Evolutionary conservation across 108 stramenopile genomes (phyloP).

Genomic region (Chaetoceros muelleri): DNA sequence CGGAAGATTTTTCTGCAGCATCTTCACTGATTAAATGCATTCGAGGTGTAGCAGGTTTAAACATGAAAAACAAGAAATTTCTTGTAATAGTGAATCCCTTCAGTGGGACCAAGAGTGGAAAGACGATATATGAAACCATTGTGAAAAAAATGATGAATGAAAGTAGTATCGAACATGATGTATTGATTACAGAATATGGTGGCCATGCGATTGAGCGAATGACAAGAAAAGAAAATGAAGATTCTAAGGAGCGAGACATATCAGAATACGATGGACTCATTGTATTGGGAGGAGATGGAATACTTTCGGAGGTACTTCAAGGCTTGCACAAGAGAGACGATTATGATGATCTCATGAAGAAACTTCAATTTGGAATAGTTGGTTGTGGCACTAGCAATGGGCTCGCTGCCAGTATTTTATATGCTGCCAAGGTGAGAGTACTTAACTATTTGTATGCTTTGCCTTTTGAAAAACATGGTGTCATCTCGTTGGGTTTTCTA

Average conservation of each 20-base stretch:
- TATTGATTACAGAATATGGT: constrained; percentile 30
- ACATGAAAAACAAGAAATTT: constrained; percentile 7
- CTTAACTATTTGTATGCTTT: background rate
- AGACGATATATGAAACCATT: constrained; percentile 23
- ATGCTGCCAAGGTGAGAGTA: constrained; percentile 26
- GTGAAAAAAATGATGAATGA: constrained; percentile 66
- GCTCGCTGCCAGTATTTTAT: constrained; percentile 50
- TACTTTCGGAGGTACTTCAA: constrained; percentile 68
- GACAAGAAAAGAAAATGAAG: constrained; percentile 11
- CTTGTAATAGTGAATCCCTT: constrained; percentile 75
- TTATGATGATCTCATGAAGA: constrained; percentile 20
- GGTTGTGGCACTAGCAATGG: constrained; percentile 83
- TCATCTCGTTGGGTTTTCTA: no score
- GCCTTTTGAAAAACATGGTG: no score
- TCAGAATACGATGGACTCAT: constrained; percentile 55
- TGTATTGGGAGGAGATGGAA: constrained; percentile 80
- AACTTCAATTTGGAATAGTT: constrained; percentile 57
- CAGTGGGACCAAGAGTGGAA: constrained; percentile 47
- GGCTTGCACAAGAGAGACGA: constrained; percentile 47
- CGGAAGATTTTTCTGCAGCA: constrained; percentile 48
- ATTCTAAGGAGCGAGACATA: constrained; percentile 26
- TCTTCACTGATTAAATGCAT: constrained; percentile 36
- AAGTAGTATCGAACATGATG: constrained; percentile 49
- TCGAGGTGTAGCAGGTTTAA: constrained; percentile 22
- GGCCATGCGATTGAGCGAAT: constrained; percentile 67